Evolutionary conservation across 2,329 filamentous ascomycete genomes (phyloP), one percentile per base, ranked within the genome.

Genomic region (Fusarium denticulatum): DNA sequence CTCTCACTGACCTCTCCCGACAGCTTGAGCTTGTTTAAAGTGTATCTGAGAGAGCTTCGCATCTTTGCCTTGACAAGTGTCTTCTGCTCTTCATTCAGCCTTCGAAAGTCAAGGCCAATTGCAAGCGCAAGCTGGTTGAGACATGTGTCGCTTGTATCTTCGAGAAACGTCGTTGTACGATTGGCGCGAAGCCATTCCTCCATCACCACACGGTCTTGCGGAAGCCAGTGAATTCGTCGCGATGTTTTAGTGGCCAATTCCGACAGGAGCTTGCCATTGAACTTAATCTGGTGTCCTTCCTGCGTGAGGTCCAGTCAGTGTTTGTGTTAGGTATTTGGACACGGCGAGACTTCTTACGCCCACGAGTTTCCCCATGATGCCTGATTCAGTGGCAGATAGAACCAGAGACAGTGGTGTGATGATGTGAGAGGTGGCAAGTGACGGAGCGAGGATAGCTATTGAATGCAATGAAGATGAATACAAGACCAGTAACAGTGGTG

Each of bases 361-460:
- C 0, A 16, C n/a, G 10, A 43, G 15, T 7, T 5, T 43, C 0
- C 40, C 40, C 40, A 43, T 24, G n/a, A 24, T 43, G 6, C 40
- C n/a, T 43, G 10, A 24, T 1, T 43, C n/a, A 11, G 15, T 24
- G 12, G 10, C 40, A 8, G 40, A 24, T 18, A 18, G 6, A 18
- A 43, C 4, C 5, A 2, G 40, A 43, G 10, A 24, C 2, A 24
- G 15, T 43, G 10, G n/a, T 16, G 14, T n/a, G 15, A n/a, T 24
- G 15, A 7, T 24, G n/a, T 7, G n/a, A 11, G 6, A 11, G 11
- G 37, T 4, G 14, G 24, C 3, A 15, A 34, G 5, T 7, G 8
- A 1, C 0, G 7, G n/a, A 16, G n/a, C 6, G 6, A 18, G 15
- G 16, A 24, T 24, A 6, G 2, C n/a, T 16, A 12, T 18, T 12